These are phyloP conservation scores for Penicillium pancosmium DNA, from an alignment of 495 filamentous ascomycete genomes.

Conservation along the genomic window DNA sequence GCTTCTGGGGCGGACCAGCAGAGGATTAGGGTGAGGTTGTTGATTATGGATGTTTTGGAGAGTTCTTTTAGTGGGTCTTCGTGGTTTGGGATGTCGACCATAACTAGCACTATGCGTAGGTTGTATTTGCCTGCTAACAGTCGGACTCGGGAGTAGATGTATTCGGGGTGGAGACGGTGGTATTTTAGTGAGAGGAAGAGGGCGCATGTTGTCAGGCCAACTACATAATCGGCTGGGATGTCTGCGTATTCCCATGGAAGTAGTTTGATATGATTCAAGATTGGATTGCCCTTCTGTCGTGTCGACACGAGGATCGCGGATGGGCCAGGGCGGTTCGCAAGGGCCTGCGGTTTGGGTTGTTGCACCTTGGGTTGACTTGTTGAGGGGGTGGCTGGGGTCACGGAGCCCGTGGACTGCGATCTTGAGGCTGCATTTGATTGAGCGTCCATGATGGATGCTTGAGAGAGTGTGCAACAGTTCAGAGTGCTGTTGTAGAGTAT, in stretches of 20 bases:
- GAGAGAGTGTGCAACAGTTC: not conserved
- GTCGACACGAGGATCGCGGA: conserved; percentile 83
- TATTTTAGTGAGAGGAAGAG: conserved; percentile 96
- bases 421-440: conserved; percentile 63
- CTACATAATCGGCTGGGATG: conserved; percentile 88
- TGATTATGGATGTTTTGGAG: conserved; percentile 85
- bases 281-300: conserved; percentile 93
- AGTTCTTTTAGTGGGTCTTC: conserved; percentile 80
- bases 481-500: no score
- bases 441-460: conserved; percentile 52
- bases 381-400: conserved; percentile 6
- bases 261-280: conserved; percentile 76
- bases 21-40: conserved; percentile 87
- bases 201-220: conserved; percentile 86
- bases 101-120: conserved; percentile 79
- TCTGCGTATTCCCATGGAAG: conserved; percentile 97
- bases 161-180: conserved; percentile 95
- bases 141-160: conserved; percentile 91
- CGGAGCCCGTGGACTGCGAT: conserved; percentile 46
- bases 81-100: conserved; percentile 92
- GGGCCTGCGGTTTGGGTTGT: conserved; percentile 84
- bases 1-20: conserved; percentile 95
- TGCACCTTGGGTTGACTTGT: conserved; percentile 59
- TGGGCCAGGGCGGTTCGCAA: conserved; percentile 66
- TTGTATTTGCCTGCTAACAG: conserved; percentile 78